These are phyloP conservation scores for Melampsora abietis-canadensis DNA, from an alignment of 1,284 basidiomycete species.

Conservation along the genomic window DNA sequence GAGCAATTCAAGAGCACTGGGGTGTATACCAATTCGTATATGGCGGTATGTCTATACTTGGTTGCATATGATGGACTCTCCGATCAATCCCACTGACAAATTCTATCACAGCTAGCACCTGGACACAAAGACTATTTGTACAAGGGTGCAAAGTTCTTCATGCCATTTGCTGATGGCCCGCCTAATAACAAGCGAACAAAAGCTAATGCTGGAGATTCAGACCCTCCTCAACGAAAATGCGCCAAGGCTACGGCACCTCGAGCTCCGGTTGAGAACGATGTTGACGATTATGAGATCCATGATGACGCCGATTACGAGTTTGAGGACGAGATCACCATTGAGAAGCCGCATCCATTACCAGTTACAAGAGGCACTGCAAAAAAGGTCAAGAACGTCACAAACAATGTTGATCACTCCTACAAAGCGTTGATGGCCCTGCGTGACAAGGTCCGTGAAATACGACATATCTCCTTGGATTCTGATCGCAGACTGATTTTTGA, in stretches of 20 bases:
- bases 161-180: constrained; percentile 3
- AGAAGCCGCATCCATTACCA: too few relatives aligned
- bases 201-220: background rate
- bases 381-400: too few relatives aligned
- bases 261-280: background rate
- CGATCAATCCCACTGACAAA: too few relatives aligned
- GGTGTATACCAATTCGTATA: constrained; percentile 52
- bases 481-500: background rate
- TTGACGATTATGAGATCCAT: background rate
- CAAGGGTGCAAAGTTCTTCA: background rate
- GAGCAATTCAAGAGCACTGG: constrained; percentile 48
- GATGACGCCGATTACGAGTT: background rate
- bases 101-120: constrained; percentile 1
- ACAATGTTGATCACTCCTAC: background rate
- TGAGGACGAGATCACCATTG: background rate
- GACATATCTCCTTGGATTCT: background rate
- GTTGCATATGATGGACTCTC: too few relatives aligned
- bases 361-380: too few relatives aligned
- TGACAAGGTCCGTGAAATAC: background rate
- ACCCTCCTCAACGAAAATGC: background rate
- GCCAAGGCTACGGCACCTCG: background rate
- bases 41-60: constrained; percentile 49
- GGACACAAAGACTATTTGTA: background rate
- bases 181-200: background rate
- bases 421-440: background rate